Evolutionary conservation across 371 early-diverging fungal species (phyloP).

Genomic region (Capniomyces stellatus): DNA sequence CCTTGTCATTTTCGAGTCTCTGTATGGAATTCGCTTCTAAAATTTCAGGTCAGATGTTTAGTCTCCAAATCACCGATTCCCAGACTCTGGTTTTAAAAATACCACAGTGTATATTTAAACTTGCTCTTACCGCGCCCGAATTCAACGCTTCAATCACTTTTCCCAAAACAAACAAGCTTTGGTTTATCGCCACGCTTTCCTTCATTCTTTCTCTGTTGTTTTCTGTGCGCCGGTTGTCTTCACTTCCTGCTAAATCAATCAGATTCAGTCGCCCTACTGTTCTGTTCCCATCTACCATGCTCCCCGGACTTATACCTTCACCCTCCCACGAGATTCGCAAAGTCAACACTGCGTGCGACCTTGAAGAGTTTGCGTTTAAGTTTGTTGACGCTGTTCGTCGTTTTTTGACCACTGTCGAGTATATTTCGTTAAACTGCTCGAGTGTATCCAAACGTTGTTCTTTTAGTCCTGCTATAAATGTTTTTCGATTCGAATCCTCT

Average conservation of each 20-base stretch:
- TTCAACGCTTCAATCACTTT: slow-evolving; percentile 53
- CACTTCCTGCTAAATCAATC: slow-evolving; percentile 58
- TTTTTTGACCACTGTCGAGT: slow-evolving; percentile 27
- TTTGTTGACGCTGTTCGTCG: slow-evolving; percentile 46
- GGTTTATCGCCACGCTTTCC: slow-evolving; percentile 54
- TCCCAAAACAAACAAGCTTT: slow-evolving; percentile 48
- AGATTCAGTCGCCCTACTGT: slow-evolving; percentile 34
- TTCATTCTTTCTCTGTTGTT: slow-evolving; percentile 38
- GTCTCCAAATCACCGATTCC: no score
- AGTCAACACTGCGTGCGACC: slow-evolving; percentile 43
- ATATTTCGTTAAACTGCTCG: slow-evolving; percentile 31
- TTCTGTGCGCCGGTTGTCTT: slow-evolving; percentile 52
- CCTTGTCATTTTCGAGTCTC: slow-evolving; percentile 60
- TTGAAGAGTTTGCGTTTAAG: slow-evolving; percentile 37
- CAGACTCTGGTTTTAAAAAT: no score
- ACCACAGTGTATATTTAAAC: no score
- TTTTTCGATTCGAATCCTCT: slow-evolving; percentile 29
- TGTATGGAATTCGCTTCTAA: slow-evolving; percentile 36
- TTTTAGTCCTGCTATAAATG: slow-evolving; percentile 35
- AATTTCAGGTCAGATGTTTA: neutral
- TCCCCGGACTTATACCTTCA: slow-evolving; percentile 4
- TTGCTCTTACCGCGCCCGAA: slow-evolving; percentile 16
- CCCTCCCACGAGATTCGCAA: slow-evolving; percentile 19
- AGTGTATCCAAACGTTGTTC: slow-evolving; percentile 25
- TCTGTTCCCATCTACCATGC: slow-evolving; percentile 4